Evolutionary conservation across 2,329 filamentous ascomycete genomes (phyloP).

Genomic region (Aspergillus versicolor): DNA sequence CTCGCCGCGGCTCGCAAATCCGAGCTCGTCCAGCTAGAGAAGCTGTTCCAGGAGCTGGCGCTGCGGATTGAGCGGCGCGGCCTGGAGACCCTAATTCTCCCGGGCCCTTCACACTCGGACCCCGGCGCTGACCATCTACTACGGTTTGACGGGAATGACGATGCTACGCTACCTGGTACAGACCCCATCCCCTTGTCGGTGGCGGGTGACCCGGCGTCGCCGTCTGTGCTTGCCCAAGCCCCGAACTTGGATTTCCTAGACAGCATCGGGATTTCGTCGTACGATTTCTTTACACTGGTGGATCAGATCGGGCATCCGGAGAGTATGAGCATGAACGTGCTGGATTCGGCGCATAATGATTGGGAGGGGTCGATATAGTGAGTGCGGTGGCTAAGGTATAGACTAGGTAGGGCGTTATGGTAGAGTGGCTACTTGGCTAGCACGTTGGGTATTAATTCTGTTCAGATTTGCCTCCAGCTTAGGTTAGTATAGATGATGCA

Average conservation of each 20-base stretch:
- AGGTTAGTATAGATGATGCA: background rate
- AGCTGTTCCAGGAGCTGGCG: constrained; percentile 28
- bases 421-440: background rate
- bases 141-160: background rate
- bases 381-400: background rate
- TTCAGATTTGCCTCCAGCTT: background rate
- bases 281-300: constrained; percentile 41
- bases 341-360: constrained; percentile 5
- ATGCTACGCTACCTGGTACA: background rate
- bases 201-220: background rate
- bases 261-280: constrained; percentile 40
- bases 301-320: constrained; percentile 32
- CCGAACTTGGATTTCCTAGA: constrained; percentile 32
- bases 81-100: constrained; percentile 24
- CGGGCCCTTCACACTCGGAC: background rate
- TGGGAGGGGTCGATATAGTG: background rate
- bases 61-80: constrained; percentile 26
- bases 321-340: constrained; percentile 7
- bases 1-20: constrained; percentile 30
- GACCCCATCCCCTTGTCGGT: background rate
- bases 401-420: background rate
- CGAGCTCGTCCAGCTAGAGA: constrained; percentile 30
- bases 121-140: background rate
- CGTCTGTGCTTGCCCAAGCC: background rate
- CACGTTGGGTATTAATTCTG: background rate